Percentiles rank a stretch among this genome's conserved stretches.
These are phyloP conservation scores for Ophiostoma angusticollis DNA, from an alignment of 2,329 filamentous ascomycete genomes.

Conservation along the genomic window DNA sequence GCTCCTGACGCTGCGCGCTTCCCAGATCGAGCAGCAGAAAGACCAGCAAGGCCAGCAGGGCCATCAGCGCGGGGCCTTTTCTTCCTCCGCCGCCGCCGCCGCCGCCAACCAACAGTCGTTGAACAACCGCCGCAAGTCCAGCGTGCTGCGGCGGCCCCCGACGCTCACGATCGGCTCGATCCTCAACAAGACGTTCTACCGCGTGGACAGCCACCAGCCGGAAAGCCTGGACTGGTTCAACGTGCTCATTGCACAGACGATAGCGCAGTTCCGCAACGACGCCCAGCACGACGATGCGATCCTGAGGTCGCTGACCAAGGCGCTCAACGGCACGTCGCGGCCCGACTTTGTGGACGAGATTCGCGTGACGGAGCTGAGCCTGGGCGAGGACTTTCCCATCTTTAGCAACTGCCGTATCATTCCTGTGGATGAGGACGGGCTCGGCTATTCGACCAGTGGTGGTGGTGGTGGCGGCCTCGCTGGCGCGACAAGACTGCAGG, in stretches of 20 bases:
- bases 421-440: slow-evolving; percentile 69
- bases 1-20: slow-evolving; percentile 47
- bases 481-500: slow-evolving; percentile 62
- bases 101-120: slow-evolving; percentile 40
- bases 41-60: slow-evolving; percentile 7
- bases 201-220: slow-evolving; percentile 86
- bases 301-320: slow-evolving; percentile 67
- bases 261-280: slow-evolving; percentile 87
- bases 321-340: slow-evolving; percentile 74
- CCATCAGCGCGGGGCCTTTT: slow-evolving; percentile 15
- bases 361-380: slow-evolving; percentile 78
- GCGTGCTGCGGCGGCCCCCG: slow-evolving; percentile 58
- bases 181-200: slow-evolving; percentile 94
- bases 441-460: slow-evolving; percentile 30
- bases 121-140: slow-evolving; percentile 36
- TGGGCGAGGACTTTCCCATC: slow-evolving; percentile 96
- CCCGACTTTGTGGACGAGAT: slow-evolving; percentile 92
- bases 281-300: slow-evolving; percentile 87
- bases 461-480: slow-evolving; percentile 27
- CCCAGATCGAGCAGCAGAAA: slow-evolving; percentile 21
- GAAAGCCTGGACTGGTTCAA: slow-evolving; percentile 99
- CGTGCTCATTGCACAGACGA: slow-evolving; percentile 88
- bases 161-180: slow-evolving; percentile 86
- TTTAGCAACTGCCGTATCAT: slow-evolving; percentile 97
- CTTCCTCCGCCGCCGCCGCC: slow-evolving; percentile 17